Base-by-base conservation (phyloP, 2,329 filamentous ascomycete genomes). In the Lachnum nothofagi region DNA sequence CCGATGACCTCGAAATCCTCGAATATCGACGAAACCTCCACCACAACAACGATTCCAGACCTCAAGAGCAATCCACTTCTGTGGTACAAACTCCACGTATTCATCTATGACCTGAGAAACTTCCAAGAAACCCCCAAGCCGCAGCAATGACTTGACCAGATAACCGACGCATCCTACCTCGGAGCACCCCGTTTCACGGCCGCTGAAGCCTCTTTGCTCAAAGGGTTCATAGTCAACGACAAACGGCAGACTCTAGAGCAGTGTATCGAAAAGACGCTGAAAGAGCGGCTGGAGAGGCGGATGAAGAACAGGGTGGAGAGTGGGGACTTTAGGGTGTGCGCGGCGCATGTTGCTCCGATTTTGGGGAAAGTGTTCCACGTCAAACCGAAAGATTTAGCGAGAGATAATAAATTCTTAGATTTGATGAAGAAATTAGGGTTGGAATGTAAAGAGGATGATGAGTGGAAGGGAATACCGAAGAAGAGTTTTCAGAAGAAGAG, bases 261-360 rank as follows among this genome's bases (percentile, higher is more conserved):
- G 5, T 14, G 50, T 4, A 55, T 65, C 2, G 34, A 60, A 46
- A 51, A 56, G 22, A 56, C 49, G 1, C 46, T 62, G 14, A 29
- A 53, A 3, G 52, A 62, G 33, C 48, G 61, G 8, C 34, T 65
- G 16, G 52, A 62, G 41, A 53, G 60, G 16, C 51, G 63, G 9
- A 60, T 60, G 25, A 64, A 65, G 46, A 65, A 64, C 48, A 51
- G 63, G 1, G 49, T 55, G 5, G 58, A 62, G 16, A 65, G 55
- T 7, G 53, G 53, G 1, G 63, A 67, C 40, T 67, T 60, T 48
- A 50, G 62, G 1, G 53, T 67, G n/a, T 68, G 64, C 42, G 60
- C 65, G n/a, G 64, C 65, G 3, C 65, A 68, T 46, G 65, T 67
- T 35, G 29, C 42, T 14, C 42, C 42, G 9, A 44, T 44, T 25